These are phyloP conservation scores for Suhomyces bribrorum DNA, from an alignment of 1,139 yeast species.

Conservation along the genomic window DNA sequence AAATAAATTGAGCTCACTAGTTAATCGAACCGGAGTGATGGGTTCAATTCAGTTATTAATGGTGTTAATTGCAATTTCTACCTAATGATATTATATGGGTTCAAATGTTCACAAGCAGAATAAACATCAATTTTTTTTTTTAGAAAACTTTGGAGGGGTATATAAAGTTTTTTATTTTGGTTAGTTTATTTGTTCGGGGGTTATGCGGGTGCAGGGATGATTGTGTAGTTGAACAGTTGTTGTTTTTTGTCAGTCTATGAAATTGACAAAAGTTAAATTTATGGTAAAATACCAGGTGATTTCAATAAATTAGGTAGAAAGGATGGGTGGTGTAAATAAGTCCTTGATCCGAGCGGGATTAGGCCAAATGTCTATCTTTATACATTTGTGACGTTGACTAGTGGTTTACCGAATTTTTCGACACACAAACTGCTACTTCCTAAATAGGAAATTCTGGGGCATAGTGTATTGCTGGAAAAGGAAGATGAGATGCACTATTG, in stretches of 20 bases:
- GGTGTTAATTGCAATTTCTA: not conserved
- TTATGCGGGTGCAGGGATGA: conserved; percentile 5
- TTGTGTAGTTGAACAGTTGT: too few species aligned
- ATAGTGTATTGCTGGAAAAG: conserved; percentile 7
- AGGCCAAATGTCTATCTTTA: not conserved
- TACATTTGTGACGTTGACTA: not conserved
- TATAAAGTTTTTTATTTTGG: not conserved
- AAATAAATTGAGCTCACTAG: conserved; percentile 1
- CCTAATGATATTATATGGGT: not conserved
- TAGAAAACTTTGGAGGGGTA: conserved; percentile 4
- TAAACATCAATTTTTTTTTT: too few species aligned
- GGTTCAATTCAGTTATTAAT: conserved; percentile 2
- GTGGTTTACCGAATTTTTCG: not conserved
- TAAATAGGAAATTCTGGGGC: conserved; percentile 9
- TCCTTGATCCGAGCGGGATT: not conserved
- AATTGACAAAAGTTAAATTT: too few species aligned
- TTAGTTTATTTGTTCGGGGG: not conserved
- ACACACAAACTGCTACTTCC: conserved; percentile 5
- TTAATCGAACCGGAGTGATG: not conserved
- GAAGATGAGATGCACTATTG: conserved; percentile 4
- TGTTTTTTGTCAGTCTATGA: too few species aligned
- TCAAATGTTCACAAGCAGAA: not conserved
- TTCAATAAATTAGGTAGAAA: too few species aligned
- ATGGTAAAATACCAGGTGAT: too few species aligned
- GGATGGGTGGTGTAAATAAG: not conserved